Base-by-base conservation (phyloP, 768 basidiomycete genomes). In the Punctularia strigosozonata region DNA sequence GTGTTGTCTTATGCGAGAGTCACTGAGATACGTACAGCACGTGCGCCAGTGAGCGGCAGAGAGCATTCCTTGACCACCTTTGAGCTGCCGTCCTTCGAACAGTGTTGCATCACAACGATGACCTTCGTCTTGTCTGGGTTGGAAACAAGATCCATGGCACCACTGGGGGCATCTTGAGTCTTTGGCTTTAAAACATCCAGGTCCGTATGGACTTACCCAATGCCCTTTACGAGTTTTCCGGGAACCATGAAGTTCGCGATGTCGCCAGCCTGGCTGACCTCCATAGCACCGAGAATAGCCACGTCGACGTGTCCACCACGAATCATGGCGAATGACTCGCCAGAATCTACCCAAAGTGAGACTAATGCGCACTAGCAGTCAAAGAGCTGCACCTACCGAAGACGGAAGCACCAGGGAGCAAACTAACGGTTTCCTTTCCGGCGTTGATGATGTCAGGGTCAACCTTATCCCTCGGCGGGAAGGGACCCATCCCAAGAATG, bases 171-270 rank as follows among this genome's bases (percentile, higher is more conserved):
- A n/a, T n/a, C n/a, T n/a, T n/a, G n/a, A n/a, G n/a, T n/a, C n/a
- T n/a, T n/a, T n/a, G n/a, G n/a, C n/a, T n/a, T n/a, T n/a, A n/a
- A n/a, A n/a, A n/a, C n/a, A n/a, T n/a, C n/a, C n/a, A n/a, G n/a
- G n/a, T n/a, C n/a, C n/a, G n/a, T n/a, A n/a, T n/a, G n/a, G n/a
- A n/a, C n/a, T n/a, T n/a, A n/a, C n/a, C n/a, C n/a, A n/a, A 10
- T 46, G 73, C 82, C 83, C 68, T 83, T 86, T 23, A 87, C 69
- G 54, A 88, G 71, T 64, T 94, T 91, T 8, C 88, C 87, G 7
- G 90, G 91, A 53, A 94, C 89, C 90, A 94, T 95, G 58, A 86
- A 95, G 66, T 95, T 95, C 37, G 91, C 91, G 43, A 95, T 80
- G 53, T 95, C 91, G 35, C 86, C 90, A 4, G 76, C 75, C 46